Conservation (phyloP, 1,284 basidiomycete genomes). For the Marasmius fiardii region DNA sequence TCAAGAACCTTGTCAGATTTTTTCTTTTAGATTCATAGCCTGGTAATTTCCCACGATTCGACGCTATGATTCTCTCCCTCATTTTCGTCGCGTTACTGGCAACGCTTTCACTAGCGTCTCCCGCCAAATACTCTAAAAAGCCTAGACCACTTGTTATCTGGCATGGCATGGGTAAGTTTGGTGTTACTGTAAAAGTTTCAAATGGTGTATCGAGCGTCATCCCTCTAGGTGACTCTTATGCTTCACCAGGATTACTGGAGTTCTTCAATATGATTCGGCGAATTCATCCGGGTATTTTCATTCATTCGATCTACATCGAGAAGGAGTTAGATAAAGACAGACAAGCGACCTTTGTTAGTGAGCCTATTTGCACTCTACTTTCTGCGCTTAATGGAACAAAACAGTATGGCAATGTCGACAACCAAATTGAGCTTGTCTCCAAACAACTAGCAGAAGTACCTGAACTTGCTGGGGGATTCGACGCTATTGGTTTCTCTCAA, state of each 20-base stretch:
- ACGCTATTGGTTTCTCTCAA: slow-evolving; percentile 92
- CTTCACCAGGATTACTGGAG: slow-evolving; percentile 63
- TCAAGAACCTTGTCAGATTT: too few species aligned
- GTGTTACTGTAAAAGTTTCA: slow-evolving; percentile 3
- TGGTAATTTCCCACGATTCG: background rate
- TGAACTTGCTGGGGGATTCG: slow-evolving; percentile 77
- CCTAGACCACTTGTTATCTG: slow-evolving; percentile 83
- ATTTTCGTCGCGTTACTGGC: background rate
- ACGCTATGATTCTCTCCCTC: background rate
- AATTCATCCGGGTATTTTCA: slow-evolving; percentile 81
- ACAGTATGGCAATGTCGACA: slow-evolving; percentile 80
- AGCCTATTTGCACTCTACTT: background rate
- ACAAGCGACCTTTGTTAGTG: slow-evolving; percentile 76
- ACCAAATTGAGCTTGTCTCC: slow-evolving; percentile 66
- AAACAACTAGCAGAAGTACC: slow-evolving; percentile 66
- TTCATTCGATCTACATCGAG: slow-evolving; percentile 79
- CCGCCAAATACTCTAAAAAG: background rate
- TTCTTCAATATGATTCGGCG: slow-evolving; percentile 67
- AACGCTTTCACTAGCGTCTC: slow-evolving; percentile 11
- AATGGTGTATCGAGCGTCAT: slow-evolving; percentile 1
- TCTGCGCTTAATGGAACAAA: background rate
- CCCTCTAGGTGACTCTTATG: slow-evolving; percentile 52
- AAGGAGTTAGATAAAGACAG: slow-evolving; percentile 68
- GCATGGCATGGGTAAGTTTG: slow-evolving; percentile 80
- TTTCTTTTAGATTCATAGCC: too few species aligned